These are phyloP conservation scores for Claviceps cyperi DNA, from an alignment of 2,329 filamentous ascomycete genomes.

Conservation along the genomic window DNA sequence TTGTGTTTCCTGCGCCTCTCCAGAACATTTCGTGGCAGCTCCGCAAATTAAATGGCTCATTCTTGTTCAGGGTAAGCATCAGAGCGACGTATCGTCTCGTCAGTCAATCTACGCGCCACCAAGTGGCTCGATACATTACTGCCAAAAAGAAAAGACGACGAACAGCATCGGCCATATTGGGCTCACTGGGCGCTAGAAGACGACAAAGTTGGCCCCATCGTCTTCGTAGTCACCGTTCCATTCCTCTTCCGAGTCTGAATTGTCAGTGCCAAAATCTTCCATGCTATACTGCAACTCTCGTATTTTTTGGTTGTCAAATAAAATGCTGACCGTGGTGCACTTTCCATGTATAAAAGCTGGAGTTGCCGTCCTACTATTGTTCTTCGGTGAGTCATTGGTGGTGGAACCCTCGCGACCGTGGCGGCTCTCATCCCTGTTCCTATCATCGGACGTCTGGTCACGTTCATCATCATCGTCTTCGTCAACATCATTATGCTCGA, in stretches of 20 bases:
- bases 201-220: conserved; percentile 27
- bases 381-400: not conserved
- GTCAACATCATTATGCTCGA: conserved; percentile 4
- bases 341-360: conserved; percentile 44
- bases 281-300: conserved; percentile 54
- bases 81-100: not conserved
- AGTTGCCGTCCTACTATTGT: not conserved
- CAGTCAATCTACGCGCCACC: not conserved
- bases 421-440: conserved; percentile 4
- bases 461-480: not conserved
- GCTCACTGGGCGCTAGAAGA: conserved; percentile 10
- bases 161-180: conserved; percentile 3
- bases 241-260: conserved; percentile 41
- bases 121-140: not conserved
- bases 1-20: too few relatives aligned
- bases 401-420: conserved; percentile 3
- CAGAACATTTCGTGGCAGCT: too few relatives aligned
- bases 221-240: conserved; percentile 44
- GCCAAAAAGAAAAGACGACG: not conserved
- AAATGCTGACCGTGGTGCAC: conserved; percentile 55
- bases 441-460: not conserved
- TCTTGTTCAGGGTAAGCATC: not conserved
- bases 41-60: not conserved
- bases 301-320: conserved; percentile 63
- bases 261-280: conserved; percentile 51